A percentile compares a stretch with the other conserved stretches of the same genome.
phyloP scores from a whole-genome alignment of 78 protist genomes.

The Salpingoeca rosetta region DNA sequence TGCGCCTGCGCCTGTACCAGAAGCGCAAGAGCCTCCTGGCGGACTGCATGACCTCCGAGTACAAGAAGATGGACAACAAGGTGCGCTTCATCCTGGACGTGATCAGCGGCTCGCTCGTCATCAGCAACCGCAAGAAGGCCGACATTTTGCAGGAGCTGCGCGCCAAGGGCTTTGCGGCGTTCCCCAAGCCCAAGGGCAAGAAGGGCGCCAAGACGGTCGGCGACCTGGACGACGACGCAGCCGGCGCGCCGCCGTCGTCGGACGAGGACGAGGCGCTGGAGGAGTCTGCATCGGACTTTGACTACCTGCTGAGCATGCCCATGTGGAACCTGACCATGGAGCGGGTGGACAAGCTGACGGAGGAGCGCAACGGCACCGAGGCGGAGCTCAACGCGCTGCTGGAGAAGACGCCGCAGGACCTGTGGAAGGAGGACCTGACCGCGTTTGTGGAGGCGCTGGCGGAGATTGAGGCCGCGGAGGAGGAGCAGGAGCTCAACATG shows the following conservation, averaged over 20 bases:
- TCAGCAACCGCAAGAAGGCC: conserved; percentile 40
- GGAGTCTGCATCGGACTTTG: background rate
- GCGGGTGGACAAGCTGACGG: conserved; percentile 36
- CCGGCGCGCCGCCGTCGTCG: too few species aligned
- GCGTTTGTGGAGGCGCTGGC: conserved; percentile 6
- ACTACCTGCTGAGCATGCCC: conserved; percentile 51
- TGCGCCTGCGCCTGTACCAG: conserved; percentile 65
- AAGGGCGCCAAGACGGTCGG: background rate
- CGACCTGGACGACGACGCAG: conserved; percentile 11
- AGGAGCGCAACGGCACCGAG: conserved; percentile 40
- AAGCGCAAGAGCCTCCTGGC: conserved; percentile 52
- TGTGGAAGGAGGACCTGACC: conserved; percentile 48
- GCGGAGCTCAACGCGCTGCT: conserved; percentile 32
- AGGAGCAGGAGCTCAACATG: background rate
- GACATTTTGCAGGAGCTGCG: conserved; percentile 54
- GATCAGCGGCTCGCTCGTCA: conserved; percentile 38
- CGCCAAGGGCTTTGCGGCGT: conserved; percentile 24
- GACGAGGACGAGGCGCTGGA: background rate
- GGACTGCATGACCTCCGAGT: conserved; percentile 17
- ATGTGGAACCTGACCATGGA: conserved; percentile 70
- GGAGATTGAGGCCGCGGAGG: background rate
- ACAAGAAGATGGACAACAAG: conserved; percentile 46
- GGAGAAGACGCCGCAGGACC: conserved; percentile 10
- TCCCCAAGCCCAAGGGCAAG: conserved; percentile 14
- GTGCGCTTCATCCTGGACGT: conserved; percentile 73